Evolutionary conservation across 768 basidiomycete species (phyloP), one percentile per base, ranked within the genome.

Genomic region (Hirschioporus abietinus): DNA sequence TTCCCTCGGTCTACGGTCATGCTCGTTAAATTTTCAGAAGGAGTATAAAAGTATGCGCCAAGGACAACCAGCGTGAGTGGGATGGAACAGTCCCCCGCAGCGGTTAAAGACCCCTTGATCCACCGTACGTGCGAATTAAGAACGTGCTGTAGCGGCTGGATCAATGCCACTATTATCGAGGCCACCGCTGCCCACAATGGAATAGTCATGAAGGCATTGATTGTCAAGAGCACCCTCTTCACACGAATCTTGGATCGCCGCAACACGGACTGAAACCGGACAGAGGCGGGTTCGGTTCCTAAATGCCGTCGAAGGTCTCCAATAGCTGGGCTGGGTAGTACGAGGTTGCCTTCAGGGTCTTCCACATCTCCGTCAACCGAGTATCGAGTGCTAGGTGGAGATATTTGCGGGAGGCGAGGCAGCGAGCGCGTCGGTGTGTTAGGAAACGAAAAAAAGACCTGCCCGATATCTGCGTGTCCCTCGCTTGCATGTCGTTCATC

Each of bases 51-150:
- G 80, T 96, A 98, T 18, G 92, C 95, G 12, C 96, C 96, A 59
- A 98, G 88, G 7, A 97, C 94, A 66, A 98, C 83, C 26, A 97
- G 80, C 1, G 96, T 98, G 27, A 98, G 73, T 0, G 96, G 96
- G 68, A 98, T 89, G 12, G 90, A 88, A 67, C 92, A 93, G 68
- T 83, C 86, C 1, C 94, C 92, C 0, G 89, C 88, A 18, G 80
- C 78, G 1, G 78, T 81, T 63, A 95, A 76, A 0, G 92, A 89
- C 27, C 87, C 85, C 71, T 87, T 90, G 68, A 93, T 74, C 0
- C 90, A 86, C 36, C 79, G 81, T 75, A 92, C 79, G 69, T 88
- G 84, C 4, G 80, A 76, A 25, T 89, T 84, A 64, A 98, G 81
- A 10, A 82, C 73, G 63, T 87, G 84, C 74, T 99, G 95, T 6